A percentile compares a stretch with the other conserved stretches of the same genome.
phyloP scores from a whole-genome alignment of 2,329 filamentous ascomycete genomes.

The Pestalotiopsis sp. region DNA sequence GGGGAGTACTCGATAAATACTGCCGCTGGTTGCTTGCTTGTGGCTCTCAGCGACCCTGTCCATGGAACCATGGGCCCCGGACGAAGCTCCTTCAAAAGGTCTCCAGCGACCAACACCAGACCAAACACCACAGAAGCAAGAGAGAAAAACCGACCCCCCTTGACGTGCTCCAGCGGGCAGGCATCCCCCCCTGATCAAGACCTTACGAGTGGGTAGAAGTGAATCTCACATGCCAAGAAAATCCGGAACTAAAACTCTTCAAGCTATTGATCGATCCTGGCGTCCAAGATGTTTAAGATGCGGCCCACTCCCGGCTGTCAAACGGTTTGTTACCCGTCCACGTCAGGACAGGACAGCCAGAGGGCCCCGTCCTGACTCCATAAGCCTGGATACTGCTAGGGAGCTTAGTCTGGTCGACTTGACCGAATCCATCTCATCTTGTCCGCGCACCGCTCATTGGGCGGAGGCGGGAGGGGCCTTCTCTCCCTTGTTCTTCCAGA shows the following conservation, averaged over 20 bases:
- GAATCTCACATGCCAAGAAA: conserved; percentile 7
- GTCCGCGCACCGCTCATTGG: background rate
- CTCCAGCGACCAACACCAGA: too few species aligned
- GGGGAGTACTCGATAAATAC: background rate
- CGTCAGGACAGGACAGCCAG: background rate
- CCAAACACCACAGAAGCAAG: too few species aligned
- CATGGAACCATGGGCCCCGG: background rate
- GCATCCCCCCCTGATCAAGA: background rate
- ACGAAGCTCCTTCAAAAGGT: background rate
- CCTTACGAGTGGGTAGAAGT: background rate
- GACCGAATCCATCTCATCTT: background rate
- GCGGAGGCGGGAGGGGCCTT: background rate
- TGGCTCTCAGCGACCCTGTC: background rate
- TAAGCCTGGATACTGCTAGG: background rate
- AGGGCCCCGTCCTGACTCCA: background rate
- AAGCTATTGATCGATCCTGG: conserved; percentile 1
- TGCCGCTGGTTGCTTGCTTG: background rate
- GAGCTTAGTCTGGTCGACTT: background rate
- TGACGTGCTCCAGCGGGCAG: background rate
- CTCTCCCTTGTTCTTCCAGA: background rate
- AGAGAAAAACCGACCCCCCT: background rate
- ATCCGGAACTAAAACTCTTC: conserved; percentile 2
- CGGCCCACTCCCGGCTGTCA: conserved; percentile 3
- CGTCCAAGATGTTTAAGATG: background rate
- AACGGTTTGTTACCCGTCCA: conserved; percentile 12